Percentiles rank a stretch among this genome's conserved stretches.
These are phyloP conservation scores for Neurospora sp. DNA, from an alignment of 495 filamentous ascomycete species.

Conservation along the genomic window DNA sequence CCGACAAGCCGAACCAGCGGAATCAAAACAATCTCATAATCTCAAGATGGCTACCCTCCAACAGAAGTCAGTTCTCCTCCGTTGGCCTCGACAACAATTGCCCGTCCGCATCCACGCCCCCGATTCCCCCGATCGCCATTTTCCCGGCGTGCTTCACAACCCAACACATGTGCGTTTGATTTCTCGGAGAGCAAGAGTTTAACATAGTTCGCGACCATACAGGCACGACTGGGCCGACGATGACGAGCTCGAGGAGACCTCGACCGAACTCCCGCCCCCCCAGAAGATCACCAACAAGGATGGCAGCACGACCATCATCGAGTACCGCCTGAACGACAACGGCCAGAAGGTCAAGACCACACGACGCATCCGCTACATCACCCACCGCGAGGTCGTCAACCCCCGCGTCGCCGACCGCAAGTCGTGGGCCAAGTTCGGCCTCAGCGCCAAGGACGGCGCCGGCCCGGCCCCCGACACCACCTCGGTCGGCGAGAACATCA, in stretches of 20 bases:
- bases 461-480: slow-evolving; percentile 75
- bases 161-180: background rate
- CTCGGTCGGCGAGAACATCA: slow-evolving; percentile 90
- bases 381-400: slow-evolving; percentile 86
- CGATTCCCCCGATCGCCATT: background rate
- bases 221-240: slow-evolving; percentile 90
- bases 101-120: background rate
- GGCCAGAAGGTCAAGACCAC: slow-evolving; percentile 95
- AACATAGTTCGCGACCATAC: background rate
- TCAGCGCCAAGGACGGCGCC: slow-evolving; percentile 54
- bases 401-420: slow-evolving; percentile 91
- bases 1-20: background rate
- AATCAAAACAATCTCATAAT: background rate
- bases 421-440: slow-evolving; percentile 85
- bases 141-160: background rate
- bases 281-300: slow-evolving; percentile 92
- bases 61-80: background rate
- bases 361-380: slow-evolving; percentile 81
- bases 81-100: background rate
- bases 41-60: background rate
- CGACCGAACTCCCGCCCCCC: slow-evolving; percentile 68
- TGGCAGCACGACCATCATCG: slow-evolving; percentile 89
- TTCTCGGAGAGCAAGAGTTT: background rate
- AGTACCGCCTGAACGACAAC: slow-evolving; percentile 83
- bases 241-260: slow-evolving; percentile 76